phyloP scores from a whole-genome alignment of 2,329 filamentous ascomycete genomes.

The Aureobasidium vineae region DNA sequence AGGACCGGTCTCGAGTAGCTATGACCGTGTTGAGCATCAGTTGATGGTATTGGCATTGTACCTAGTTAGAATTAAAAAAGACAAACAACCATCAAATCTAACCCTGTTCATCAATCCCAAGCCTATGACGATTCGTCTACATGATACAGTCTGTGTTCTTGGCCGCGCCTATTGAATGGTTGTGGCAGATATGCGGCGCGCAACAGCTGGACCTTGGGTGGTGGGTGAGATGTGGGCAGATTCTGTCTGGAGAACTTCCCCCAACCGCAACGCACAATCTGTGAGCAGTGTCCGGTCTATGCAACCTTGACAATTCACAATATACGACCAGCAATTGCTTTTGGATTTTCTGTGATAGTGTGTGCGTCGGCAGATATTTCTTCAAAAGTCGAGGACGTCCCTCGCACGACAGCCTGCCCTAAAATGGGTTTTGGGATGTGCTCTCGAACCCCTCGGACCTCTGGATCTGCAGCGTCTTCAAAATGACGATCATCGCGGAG shows the following conservation, averaged over 20 bases:
- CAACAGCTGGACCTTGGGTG: neutral
- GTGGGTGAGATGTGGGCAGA: neutral
- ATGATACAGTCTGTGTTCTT: neutral
- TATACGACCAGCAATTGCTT: neutral
- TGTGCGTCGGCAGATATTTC: constrained; percentile 15
- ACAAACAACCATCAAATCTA: neutral
- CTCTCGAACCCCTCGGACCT: constrained; percentile 15
- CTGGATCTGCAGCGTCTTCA: constrained; percentile 11
- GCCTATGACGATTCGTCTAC: neutral
- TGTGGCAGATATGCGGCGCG: neutral
- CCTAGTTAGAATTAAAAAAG: neutral
- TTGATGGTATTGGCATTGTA: constrained; percentile 9
- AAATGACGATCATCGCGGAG: constrained; percentile 20
- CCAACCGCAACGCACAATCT: neutral
- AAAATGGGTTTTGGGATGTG: neutral
- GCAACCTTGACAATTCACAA: neutral
- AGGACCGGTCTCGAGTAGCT: neutral
- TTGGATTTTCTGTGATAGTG: neutral
- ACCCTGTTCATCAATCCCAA: neutral
- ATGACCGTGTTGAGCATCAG: constrained; percentile 11
- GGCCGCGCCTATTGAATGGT: neutral
- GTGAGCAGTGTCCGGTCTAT: neutral
- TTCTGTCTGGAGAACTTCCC: neutral
- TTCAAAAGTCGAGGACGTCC: neutral
- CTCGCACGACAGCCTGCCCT: neutral